Percentiles rank a stretch among this genome's conserved stretches.
These are phyloP conservation scores for Nitzschia putrida DNA, from an alignment of 108 stramenopile species.

Conservation along the genomic window DNA sequence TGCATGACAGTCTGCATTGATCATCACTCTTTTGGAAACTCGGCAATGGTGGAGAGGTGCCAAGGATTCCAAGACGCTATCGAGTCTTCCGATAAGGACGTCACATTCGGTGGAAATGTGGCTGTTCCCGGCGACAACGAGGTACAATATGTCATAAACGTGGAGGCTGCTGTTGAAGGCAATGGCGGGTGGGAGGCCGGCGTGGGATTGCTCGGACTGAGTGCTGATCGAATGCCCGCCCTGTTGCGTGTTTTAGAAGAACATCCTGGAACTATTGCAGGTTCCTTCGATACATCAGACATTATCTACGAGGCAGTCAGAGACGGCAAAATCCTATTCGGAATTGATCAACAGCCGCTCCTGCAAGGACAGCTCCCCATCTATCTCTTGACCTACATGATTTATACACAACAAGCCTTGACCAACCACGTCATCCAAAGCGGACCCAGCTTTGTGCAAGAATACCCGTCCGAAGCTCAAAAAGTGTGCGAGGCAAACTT, in stretches of 20 bases:
- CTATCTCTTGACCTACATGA: background rate
- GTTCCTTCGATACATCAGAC: constrained; percentile 24
- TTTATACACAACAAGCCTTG: background rate
- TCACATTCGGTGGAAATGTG: constrained; percentile 7
- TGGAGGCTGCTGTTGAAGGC: constrained; percentile 21
- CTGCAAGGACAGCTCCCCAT: constrained; percentile 35
- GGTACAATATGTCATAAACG: background rate
- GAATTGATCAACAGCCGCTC: constrained; percentile 34
- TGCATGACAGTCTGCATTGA: constrained; percentile 20
- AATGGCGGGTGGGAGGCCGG: constrained; percentile 28
- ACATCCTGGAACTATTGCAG: constrained; percentile 21
- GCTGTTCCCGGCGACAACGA: background rate
- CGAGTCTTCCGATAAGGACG: background rate
- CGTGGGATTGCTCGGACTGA: constrained; percentile 9
- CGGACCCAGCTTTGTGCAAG: constrained; percentile 15
- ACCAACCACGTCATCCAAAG: constrained; percentile 17
- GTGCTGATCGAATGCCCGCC: background rate
- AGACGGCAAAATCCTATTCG: constrained; percentile 18
- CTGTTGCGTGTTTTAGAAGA: background rate
- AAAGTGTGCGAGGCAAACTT: constrained; percentile 11
- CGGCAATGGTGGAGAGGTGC: constrained; percentile 24
- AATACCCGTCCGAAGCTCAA: background rate
- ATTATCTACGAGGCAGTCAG: constrained; percentile 21
- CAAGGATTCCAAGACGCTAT: constrained; percentile 28
- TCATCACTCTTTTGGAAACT: constrained; percentile 15